These are phyloP conservation scores for Ascochyta rabiei DNA, from an alignment of 2,329 filamentous ascomycete genomes.

Conservation along the genomic window DNA sequence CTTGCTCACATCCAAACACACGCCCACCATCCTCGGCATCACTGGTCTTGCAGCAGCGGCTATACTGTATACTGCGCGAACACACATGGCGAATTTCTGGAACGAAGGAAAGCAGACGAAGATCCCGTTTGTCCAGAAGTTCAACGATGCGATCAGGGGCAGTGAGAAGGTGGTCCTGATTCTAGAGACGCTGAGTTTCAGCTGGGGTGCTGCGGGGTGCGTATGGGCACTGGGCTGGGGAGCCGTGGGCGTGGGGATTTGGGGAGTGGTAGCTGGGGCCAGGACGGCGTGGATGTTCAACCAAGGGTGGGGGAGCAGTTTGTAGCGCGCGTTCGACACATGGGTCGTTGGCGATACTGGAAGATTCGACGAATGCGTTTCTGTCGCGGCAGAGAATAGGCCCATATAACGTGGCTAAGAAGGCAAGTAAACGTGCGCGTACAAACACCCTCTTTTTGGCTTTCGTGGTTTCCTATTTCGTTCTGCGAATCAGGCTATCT, in stretches of 20 bases:
- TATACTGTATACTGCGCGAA: conserved; percentile 21
- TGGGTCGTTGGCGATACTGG: too few relatives aligned
- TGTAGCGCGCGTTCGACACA: not conserved
- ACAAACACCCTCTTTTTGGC: too few relatives aligned
- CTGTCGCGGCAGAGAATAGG: too few relatives aligned
- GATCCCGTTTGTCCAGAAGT: conserved; percentile 45
- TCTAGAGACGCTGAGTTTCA: conserved; percentile 26
- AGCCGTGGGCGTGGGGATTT: conserved; percentile 10
- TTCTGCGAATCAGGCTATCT: too few relatives aligned
- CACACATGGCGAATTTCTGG: conserved; percentile 44
- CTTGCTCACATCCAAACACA: conserved; percentile 13
- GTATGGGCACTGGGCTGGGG: conserved; percentile 25
- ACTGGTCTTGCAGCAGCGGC: conserved; percentile 21
- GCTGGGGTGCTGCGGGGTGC: conserved; percentile 28
- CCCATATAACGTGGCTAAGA: too few relatives aligned
- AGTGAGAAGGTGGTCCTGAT: conserved; percentile 37
- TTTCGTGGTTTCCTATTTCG: too few relatives aligned
- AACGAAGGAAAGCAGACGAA: conserved; percentile 38
- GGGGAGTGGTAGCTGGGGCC: conserved; percentile 4
- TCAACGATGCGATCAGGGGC: conserved; percentile 46
- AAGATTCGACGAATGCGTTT: too few relatives aligned
- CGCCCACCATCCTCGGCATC: conserved; percentile 11
- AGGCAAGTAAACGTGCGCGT: too few relatives aligned
- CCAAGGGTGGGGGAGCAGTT: conserved; percentile 4
- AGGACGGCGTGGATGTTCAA: conserved; percentile 1